phyloP scores from a whole-genome alignment of 75 land plant species.

The Isoetes taiwanensis region DNA sequence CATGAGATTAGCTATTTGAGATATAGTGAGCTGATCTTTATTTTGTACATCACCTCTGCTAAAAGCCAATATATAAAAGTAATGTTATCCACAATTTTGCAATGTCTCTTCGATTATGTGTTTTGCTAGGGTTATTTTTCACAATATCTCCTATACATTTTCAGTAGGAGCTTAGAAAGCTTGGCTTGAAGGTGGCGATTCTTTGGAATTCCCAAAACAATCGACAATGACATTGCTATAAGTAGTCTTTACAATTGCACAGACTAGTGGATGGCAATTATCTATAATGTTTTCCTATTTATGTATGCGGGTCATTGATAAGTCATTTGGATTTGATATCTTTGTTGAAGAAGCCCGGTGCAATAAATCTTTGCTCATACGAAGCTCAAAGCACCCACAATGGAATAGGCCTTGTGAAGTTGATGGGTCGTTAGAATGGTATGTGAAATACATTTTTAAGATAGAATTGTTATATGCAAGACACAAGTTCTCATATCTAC shows the following conservation, averaged over 20 bases:
- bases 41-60: no score
- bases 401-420: conserved; percentile 88
- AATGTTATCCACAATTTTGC: no score
- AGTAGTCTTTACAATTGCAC: conserved; percentile 7
- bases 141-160: not conserved
- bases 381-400: conserved; percentile 90
- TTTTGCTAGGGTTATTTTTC: no score
- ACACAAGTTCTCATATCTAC: not conserved
- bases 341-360: conserved; percentile 98
- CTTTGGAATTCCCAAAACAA: conserved; percentile 71
- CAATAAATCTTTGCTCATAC: conserved; percentile 89
- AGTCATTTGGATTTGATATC: conserved; percentile 93
- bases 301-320: conserved; percentile 68
- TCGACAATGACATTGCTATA: conserved; percentile 75
- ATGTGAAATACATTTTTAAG: conserved; percentile 10
- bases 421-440: conserved; percentile 97
- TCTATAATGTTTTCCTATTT: not conserved
- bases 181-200: conserved; percentile 56
- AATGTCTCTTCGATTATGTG: no score
- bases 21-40: no score
- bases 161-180: conserved; percentile 44
- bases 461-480: not conserved
- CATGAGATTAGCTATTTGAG: not conserved
- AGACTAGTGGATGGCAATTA: no score
- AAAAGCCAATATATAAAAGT: no score